phyloP scores from a whole-genome alignment of 192 early-diverging fungal species.

The Rhizoclosmatium globosum region DNA sequence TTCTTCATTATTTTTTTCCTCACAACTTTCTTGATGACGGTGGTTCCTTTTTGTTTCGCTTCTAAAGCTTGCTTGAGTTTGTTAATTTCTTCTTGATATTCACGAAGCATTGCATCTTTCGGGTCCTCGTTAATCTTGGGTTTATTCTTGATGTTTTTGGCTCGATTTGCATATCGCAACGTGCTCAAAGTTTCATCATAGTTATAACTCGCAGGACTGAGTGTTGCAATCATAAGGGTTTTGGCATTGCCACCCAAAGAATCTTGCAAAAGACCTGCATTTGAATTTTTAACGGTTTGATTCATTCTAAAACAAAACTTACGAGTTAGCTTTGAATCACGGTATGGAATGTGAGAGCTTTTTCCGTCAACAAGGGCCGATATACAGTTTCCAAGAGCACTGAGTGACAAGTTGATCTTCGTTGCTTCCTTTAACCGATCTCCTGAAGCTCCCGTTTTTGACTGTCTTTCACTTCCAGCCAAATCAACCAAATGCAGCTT shows the following conservation, averaged over 20 bases:
- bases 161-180: constrained; percentile 68
- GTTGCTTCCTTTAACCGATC: constrained; percentile 71
- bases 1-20: constrained; percentile 65
- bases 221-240: constrained; percentile 73
- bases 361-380: constrained; percentile 69
- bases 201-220: constrained; percentile 67
- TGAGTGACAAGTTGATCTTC: constrained; percentile 70
- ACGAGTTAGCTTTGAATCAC: constrained; percentile 72
- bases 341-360: constrained; percentile 67
- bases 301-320: constrained; percentile 9
- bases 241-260: constrained; percentile 73
- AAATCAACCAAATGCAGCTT: constrained; percentile 72
- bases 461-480: constrained; percentile 68
- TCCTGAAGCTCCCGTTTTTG: constrained; percentile 69
- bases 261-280: constrained; percentile 66
- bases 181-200: constrained; percentile 70
- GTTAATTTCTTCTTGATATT: constrained; percentile 71
- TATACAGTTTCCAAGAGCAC: constrained; percentile 72
- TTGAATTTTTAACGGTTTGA: background rate
- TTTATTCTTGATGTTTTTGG: constrained; percentile 74
- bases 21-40: constrained; percentile 53
- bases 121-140: constrained; percentile 74
- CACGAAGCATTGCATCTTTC: constrained; percentile 71
- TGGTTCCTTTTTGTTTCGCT: constrained; percentile 50
- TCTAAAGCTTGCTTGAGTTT: constrained; percentile 59